A percentile compares a stretch with the other conserved stretches of the same genome.
Conservation (phyloP, 2,329 filamentous ascomycete species). For the Botrytis hyacinthi region DNA sequence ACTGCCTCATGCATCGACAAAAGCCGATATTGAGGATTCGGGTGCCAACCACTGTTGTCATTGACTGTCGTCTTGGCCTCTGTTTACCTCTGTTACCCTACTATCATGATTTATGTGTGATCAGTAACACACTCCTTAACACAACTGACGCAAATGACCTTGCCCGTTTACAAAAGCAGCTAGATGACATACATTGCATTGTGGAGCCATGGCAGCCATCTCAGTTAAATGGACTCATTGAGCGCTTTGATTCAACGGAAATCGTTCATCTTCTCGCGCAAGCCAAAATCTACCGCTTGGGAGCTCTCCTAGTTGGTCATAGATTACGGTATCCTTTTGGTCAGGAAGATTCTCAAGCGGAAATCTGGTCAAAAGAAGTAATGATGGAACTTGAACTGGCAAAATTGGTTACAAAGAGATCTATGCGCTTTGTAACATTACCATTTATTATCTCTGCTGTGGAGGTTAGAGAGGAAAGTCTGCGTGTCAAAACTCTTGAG, state of each 20-base stretch:
- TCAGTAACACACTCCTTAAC: slow-evolving; percentile 30
- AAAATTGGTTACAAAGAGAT: slow-evolving; percentile 27
- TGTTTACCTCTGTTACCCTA: slow-evolving; percentile 34
- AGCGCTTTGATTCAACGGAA: slow-evolving; percentile 31
- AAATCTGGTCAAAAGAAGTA: slow-evolving; percentile 31
- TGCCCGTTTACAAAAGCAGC: slow-evolving; percentile 27
- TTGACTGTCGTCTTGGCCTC: slow-evolving; percentile 35
- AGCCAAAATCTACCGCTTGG: slow-evolving; percentile 36
- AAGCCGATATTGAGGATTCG: slow-evolving; percentile 31
- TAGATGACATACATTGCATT: slow-evolving; percentile 27
- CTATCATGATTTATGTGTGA: slow-evolving; percentile 36
- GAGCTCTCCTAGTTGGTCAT: slow-evolving; percentile 33
- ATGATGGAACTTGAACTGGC: slow-evolving; percentile 36
- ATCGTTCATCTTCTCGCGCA: slow-evolving; percentile 35
- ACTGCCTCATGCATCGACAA: slow-evolving; percentile 34
- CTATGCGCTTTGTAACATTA: slow-evolving; percentile 33
- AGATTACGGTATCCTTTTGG: slow-evolving; percentile 33
- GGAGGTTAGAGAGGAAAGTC: not conserved
- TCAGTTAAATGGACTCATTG: slow-evolving; percentile 25
- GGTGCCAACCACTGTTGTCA: not conserved
- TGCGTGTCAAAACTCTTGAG: slow-evolving; percentile 1
- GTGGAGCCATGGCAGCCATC: slow-evolving; percentile 36
- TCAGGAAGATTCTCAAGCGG: slow-evolving; percentile 31
- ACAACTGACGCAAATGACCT: slow-evolving; percentile 23
- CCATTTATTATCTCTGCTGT: slow-evolving; percentile 29